Percentiles rank a stretch among this genome's conserved stretches.
phyloP scores from a whole-genome alignment of 2,329 filamentous ascomycete species.

The Chrysosporium queenslandicum region DNA sequence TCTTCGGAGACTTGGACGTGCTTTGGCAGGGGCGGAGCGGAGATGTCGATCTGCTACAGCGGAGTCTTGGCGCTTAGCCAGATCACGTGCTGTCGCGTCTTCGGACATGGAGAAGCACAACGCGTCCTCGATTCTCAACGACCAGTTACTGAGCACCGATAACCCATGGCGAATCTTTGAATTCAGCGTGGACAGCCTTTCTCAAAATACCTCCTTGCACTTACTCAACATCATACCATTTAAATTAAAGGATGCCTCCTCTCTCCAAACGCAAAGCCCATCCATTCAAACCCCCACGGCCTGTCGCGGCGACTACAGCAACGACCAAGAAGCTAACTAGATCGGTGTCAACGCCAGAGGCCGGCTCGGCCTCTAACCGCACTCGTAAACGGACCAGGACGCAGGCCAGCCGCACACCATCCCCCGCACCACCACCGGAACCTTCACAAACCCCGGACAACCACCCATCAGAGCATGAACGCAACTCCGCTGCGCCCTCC shows the following conservation, averaged over 20 bases:
- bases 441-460: not conserved
- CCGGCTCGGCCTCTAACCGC: conserved; percentile 15
- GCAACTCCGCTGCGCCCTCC: conserved; percentile 14
- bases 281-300: conserved; percentile 39
- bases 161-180: no score
- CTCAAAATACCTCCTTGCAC: no score
- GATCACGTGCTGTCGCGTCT: conserved; percentile 5
- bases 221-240: no score
- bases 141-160: no score
- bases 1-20: not conserved
- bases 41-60: not conserved
- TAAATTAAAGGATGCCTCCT: conserved; percentile 20
- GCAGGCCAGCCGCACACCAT: conserved; percentile 6
- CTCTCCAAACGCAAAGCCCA: conserved; percentile 31
- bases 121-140: no score
- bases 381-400: conserved; percentile 11
- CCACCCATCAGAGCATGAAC: conserved; percentile 8
- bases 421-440: not conserved
- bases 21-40: not conserved
- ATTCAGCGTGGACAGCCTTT: not conserved
- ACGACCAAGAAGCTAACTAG: conserved; percentile 21
- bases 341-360: conserved; percentile 15
- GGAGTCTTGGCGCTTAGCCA: not conserved
- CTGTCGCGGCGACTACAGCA: conserved; percentile 20
- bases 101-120: no score